A percentile compares a stretch with the other conserved stretches of the same genome.
These are phyloP conservation scores for Triticum aestivum DNA, from an alignment of 176 grass and related monocot species.

Conservation along the genomic window IWGSC_CS_RefSeq_v2.1 NC_057801.1:515298372-515298871, in stretches of 20 bases:
- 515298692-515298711: conserved; percentile 69
- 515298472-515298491: conserved; percentile 28
- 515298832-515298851: neutral
- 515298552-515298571: conserved; percentile 64
- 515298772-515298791: conserved; percentile 10
- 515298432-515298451: conserved; percentile 8
- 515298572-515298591: conserved; percentile 44
- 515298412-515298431: neutral
- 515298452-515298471: conserved; percentile 5
- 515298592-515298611: conserved; percentile 33
- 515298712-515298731: conserved; percentile 31
- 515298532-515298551: conserved; percentile 59
- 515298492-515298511: conserved; percentile 49
- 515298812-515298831: conserved; percentile 6
- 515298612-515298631: conserved; percentile 30
- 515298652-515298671: neutral
- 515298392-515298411: neutral
- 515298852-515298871: neutral
- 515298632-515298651: neutral
- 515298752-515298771: conserved; percentile 40
- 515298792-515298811: neutral
- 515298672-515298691: conserved; percentile 3
- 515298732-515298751: conserved; percentile 30
- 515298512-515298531: conserved; percentile 51
- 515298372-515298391: neutral